These are phyloP conservation scores for Ceratobasidium sp. DNA, from an alignment of 1,284 basidiomycete species.

Conservation along the genomic window DNA sequence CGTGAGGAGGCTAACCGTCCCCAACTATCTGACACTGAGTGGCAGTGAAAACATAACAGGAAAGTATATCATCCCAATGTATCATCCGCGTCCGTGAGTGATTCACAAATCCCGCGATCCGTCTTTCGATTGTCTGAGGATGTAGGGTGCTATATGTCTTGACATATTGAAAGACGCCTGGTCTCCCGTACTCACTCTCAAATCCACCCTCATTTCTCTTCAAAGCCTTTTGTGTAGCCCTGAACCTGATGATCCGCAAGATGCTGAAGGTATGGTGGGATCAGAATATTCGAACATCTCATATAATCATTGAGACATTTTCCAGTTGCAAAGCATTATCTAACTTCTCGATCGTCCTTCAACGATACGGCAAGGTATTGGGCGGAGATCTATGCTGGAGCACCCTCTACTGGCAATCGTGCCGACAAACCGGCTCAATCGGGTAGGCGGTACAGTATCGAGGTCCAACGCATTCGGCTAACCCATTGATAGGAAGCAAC, in stretches of 20 bases:
- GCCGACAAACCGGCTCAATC: neutral
- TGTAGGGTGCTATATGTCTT: conserved; percentile 39
- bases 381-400: conserved; percentile 89
- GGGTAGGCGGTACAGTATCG: neutral
- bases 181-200: conserved; percentile 94
- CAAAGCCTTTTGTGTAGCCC: conserved; percentile 96
- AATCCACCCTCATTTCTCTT: conserved; percentile 95
- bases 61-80: conserved; percentile 99
- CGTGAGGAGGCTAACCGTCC: conserved; percentile 52
- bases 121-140: neutral
- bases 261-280: conserved; percentile 73
- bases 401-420: conserved; percentile 56
- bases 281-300: neutral
- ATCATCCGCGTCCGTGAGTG: conserved; percentile 81
- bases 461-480: neutral
- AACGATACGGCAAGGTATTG: conserved; percentile 94
- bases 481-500: conserved; percentile 59
- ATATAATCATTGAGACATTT: too few relatives aligned
- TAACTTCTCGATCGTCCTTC: conserved; percentile 86
- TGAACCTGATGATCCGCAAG: conserved; percentile 97
- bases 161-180: conserved; percentile 91
- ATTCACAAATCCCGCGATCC: neutral
- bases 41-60: conserved; percentile 48
- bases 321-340: conserved; percentile 92
- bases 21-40: conserved; percentile 28